Evolutionary conservation across 192 early-diverging fungal species (phyloP), one percentile per base, ranked within the genome.

Genomic region (Backusella westeae): DNA sequence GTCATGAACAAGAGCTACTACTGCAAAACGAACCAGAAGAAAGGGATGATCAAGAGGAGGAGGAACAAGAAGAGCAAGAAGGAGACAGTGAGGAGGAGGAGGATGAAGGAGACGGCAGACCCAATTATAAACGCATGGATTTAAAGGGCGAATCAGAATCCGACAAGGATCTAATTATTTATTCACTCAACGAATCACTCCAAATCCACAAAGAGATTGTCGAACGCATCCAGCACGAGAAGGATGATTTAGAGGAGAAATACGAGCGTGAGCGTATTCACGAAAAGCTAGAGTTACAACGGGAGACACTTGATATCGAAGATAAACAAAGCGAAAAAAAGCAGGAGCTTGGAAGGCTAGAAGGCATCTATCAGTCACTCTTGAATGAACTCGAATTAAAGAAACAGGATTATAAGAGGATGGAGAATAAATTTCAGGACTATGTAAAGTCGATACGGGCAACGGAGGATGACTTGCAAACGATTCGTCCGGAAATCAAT

Each of bases 191-290:
- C 26, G 75, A 76, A 46, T 76, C 75, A 19, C 34, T 76, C 17
- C 67, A 70, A 29, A 76, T 76, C n/a, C 75, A 76, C 19, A 76
- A 76, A 39, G 75, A 76, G 17, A 76, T 76, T 36, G 34, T 76
- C 12, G 75, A 76, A 36, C 41, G 52, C 34, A 76, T 76, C 14
- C 75, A 76, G 7, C 32, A 26, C 17, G 75, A 76, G 69, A 76
- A 76, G 35, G 75, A 76, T 10, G 68, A 38, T 38, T 44, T 69
- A 41, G 68, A 69, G 35, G 68, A 69, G 9, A 35, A 69, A 38
- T 56, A 53, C 26, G 39, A 46, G 38, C n/a, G 26, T 10, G 56
- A 63, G 26, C 56, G 56, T 14, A 63, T 63, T 26, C 35, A 70
- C 38, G 34, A 69, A 42, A 49, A 76, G 7, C 34, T 29, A 7